Base-by-base conservation (phyloP, 2,329 filamentous ascomycete genomes). In the Curvularia verruculosa region DNA sequence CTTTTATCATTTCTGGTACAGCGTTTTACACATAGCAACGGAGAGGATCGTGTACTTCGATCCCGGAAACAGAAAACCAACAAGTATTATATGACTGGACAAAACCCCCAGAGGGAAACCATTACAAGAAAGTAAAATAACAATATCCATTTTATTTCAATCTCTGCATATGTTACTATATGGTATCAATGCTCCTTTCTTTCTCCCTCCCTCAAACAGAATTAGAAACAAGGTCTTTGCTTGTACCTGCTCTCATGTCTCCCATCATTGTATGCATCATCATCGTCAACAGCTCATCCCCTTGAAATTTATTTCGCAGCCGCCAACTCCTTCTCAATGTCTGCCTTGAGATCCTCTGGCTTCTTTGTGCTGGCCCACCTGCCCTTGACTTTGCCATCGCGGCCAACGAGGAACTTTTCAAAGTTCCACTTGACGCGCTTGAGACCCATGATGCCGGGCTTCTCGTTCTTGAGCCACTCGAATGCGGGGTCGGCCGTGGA, bases 391-490 rank as follows among this genome's bases (percentile, higher is more conserved):
- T 89, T 85, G 24, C 95, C 95, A 77, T 98, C 92, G 60, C 86
- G 85, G 59, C 89, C 89, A 64, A 99, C 82, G 63, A 99, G 81
- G 80, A 97, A 99, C 86, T 99, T 99, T 80, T 99, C 95, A 82
- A 98, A 99, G 81, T 99, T 99, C 95, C 95, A 99, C 89, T 98
- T 97, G 71, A 99, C 84, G 61, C 88, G 80, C 88, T 96, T 94
- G 73, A 98, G 77, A 19, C 95, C 95, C 80, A 98, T 80, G 54
- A 97, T 72, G 21, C 95, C 93, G 0, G 94, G 85, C 82, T 92
- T 89, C 77, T 84, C 80, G 56, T 77, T 78, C 82, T 89, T 89
- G 78, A 89, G 75, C 84, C 84, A 99, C 75, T 90, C 84, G 77
- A 84, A 98, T 36, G 96, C 79, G 1, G 93, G 92, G 69, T 87